Percentiles rank a stretch among this genome's conserved stretches.
Evolutionary conservation across 108 stramenopile species (phyloP).

Genomic region (Cylindrotheca closterium): DNA sequence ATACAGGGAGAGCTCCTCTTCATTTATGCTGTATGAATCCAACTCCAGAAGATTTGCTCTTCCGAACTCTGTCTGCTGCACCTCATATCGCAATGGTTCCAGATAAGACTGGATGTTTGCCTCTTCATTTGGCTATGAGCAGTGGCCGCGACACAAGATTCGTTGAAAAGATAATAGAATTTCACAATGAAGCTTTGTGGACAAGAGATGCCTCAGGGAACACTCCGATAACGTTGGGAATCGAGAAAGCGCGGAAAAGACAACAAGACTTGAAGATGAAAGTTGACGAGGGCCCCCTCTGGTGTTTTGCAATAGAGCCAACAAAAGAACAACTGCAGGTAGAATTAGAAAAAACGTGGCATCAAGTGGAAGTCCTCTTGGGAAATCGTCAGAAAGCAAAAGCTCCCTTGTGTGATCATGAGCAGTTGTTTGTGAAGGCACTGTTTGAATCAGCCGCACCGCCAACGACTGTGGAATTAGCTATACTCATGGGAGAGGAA

Average conservation of each 20-base stretch:
- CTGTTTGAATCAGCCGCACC: constrained; percentile 18
- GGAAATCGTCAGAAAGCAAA: constrained; percentile 19
- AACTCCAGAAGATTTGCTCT: constrained; percentile 11
- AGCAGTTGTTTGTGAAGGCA: constrained; percentile 12
- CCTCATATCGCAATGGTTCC: constrained; percentile 22
- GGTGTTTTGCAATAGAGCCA: constrained; percentile 20
- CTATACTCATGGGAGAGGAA: constrained; percentile 12
- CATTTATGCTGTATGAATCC: constrained; percentile 30
- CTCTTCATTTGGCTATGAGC: constrained; percentile 29
- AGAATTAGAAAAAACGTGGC: constrained; percentile 11
- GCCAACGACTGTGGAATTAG: constrained; percentile 2
- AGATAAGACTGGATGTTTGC: constrained; percentile 24
- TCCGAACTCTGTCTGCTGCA: constrained; percentile 23
- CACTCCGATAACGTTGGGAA: constrained; percentile 29
- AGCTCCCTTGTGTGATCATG: constrained; percentile 11
- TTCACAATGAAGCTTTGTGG: constrained; percentile 22
- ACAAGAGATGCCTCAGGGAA: constrained; percentile 11
- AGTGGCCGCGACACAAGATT: constrained; percentile 14
- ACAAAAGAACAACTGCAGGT: constrained; percentile 23
- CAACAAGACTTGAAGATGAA: constrained; percentile 16
- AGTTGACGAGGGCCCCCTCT: constrained; percentile 1
- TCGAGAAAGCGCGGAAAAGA: constrained; percentile 12
- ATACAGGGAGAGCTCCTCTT: constrained; percentile 26
- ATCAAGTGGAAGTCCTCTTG: constrained; percentile 11
- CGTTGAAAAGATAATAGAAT: constrained; percentile 24